These are phyloP conservation scores for Yamadazyma sp. DNA, from an alignment of 1,139 yeast species.

Conservation along the genomic window DNA sequence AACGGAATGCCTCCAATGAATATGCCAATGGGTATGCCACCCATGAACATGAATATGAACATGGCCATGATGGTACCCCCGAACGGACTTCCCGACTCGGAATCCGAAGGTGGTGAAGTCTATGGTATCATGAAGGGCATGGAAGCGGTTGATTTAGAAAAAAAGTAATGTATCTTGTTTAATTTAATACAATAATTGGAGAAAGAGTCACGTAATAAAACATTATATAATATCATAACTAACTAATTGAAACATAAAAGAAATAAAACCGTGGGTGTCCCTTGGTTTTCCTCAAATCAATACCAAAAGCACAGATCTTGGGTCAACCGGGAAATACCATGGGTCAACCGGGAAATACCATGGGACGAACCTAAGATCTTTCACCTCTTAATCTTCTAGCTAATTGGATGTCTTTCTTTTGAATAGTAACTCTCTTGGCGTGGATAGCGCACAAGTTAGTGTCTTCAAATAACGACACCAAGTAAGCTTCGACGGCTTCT, in stretches of 20 bases:
- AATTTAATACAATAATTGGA: neutral
- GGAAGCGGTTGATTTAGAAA: slow-evolving; percentile 9
- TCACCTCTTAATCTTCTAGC: slow-evolving; percentile 58
- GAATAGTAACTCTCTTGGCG: slow-evolving; percentile 55
- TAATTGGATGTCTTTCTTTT: slow-evolving; percentile 54
- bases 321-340: no score
- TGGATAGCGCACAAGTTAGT: slow-evolving; percentile 56
- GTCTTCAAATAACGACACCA: slow-evolving; percentile 52
- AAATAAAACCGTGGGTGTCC: no score
- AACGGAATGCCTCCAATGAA: slow-evolving; percentile 6
- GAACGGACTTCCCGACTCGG: slow-evolving; percentile 2
- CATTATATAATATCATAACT: slow-evolving; percentile 2
- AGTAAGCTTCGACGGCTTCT: slow-evolving; percentile 55
- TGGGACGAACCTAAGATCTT: slow-evolving; percentile 32
- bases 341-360: neutral
- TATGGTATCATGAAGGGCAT: slow-evolving; percentile 6
- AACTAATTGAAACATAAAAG: neutral
- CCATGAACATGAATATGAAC: slow-evolving; percentile 2
- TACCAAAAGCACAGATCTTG: no score
- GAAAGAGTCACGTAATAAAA: neutral
- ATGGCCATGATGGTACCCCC: slow-evolving; percentile 4
- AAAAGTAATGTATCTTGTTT: slow-evolving; percentile 1
- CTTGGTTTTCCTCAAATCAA: no score
- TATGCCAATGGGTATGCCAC: slow-evolving; percentile 4
- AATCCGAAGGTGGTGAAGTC: slow-evolving; percentile 2